Evolutionary conservation across 176 grass and related monocot genomes (phyloP), one percentile per base, ranked within the genome.

Genomic region (Oryza glaberrima): DNA sequence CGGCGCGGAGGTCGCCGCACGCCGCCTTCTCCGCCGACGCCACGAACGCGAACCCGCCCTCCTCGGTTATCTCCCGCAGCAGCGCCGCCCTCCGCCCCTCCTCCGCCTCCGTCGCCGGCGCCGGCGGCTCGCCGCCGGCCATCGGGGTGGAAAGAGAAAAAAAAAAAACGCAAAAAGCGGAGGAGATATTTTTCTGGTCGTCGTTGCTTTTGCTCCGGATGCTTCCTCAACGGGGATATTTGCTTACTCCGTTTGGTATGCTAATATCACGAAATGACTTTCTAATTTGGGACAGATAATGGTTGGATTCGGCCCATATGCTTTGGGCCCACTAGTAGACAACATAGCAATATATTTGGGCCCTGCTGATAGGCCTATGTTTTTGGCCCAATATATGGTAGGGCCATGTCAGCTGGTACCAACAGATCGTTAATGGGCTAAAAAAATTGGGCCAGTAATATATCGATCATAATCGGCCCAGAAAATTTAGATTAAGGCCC

Each of bases 21-120:
- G 78, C 92, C n/a, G 91, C 91, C 87, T 92, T 88, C 85, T 92
- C 91, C 69, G 88, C 89, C 3, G 91, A 95, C 26, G 91, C 86
- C 30, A 93, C 96, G 91, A 93, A 95, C 8, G 91, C 96, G 83
- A 98, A 98, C 1, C 93, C 93, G 3, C 95, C 93, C 77, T 84
- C 89, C 82, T 83, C 87, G 38, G 89, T 93, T 70, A 95, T 98
- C 58, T 81, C 35, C 68, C 89, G 86, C 32, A 94, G 87, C 64
- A 95, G 80, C 77, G 83, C 73, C 8, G 77, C 77, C 46, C 88
- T 64, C 80, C 54, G 79, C 82, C 88, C 81, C 22, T 82, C 75
- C 14, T 28, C 54, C 17, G 46, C 65, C 11, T 28, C 54, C 54
- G 56, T 20, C 41, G 41, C 5, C 38, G 38, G 38, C 86, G 16